Evolutionary conservation across 805 yeast genomes (phyloP).

Genomic region (Sugiyamaella americana): DNA sequence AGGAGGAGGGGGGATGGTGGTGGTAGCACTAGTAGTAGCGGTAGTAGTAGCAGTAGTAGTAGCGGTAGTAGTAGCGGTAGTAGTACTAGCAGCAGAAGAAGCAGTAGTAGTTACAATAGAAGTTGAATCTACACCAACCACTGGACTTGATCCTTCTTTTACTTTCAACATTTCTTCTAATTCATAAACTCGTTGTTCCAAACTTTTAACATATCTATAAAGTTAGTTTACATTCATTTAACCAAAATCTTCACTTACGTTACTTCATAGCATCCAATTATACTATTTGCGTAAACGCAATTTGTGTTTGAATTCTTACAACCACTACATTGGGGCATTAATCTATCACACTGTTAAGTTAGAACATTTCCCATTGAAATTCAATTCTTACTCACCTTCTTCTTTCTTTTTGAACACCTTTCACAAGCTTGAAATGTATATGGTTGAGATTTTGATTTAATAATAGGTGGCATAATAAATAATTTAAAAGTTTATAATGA

Average conservation of each 20-base stretch:
- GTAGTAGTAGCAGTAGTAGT: neutral
- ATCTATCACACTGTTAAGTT: conserved; percentile 17
- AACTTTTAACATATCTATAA: conserved; percentile 11
- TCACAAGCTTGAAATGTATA: conserved; percentile 20
- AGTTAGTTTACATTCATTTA: neutral
- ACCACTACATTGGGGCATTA: conserved; percentile 16
- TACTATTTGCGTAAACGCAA: conserved; percentile 15
- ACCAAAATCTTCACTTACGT: conserved; percentile 15
- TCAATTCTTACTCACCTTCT: conserved; percentile 15
- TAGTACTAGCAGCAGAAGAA: neutral
- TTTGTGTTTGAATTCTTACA: conserved; percentile 6
- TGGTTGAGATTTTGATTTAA: conserved; percentile 9
- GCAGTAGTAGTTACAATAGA: no score
- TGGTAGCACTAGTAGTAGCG: neutral
- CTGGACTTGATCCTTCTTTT: no score
- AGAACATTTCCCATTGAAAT: neutral
- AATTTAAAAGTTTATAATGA: no score
- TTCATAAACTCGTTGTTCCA: conserved; percentile 8
- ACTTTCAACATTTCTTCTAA: conserved; percentile 4
- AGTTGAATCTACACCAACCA: no score
- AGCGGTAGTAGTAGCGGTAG: neutral
- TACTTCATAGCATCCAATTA: conserved; percentile 14
- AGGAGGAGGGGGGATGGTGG: neutral
- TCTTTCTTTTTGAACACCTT: conserved; percentile 19
- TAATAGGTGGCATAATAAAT: neutral